Percentiles rank a stretch among this genome's conserved stretches.
phyloP scores from a whole-genome alignment of 2,329 filamentous ascomycete species.

The Penicillium expansum region DNA sequence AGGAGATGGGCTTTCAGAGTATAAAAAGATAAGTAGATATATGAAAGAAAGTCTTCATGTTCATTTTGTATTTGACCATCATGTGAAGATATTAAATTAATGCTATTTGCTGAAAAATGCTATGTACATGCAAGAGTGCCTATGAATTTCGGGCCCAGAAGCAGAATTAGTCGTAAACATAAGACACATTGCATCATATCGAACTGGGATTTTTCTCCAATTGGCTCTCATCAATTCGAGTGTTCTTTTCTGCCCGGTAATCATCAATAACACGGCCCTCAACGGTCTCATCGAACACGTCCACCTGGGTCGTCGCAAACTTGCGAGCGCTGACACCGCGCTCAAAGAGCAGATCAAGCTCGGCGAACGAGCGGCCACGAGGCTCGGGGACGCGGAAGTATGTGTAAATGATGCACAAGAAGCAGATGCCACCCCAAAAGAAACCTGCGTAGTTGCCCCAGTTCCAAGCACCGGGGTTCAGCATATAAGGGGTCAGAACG shows the following conservation, averaged over 20 bases:
- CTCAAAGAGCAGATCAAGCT: constrained; percentile 83
- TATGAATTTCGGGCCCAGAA: background rate
- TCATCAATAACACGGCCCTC: constrained; percentile 29
- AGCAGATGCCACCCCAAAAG: constrained; percentile 81
- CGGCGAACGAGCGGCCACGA: constrained; percentile 74
- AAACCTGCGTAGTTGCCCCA: constrained; percentile 87
- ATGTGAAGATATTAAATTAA: constrained; percentile 1
- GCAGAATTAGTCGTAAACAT: constrained; percentile 19
- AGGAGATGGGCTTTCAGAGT: no score
- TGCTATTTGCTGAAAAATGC: background rate
- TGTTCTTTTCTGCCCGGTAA: constrained; percentile 45
- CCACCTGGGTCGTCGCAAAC: constrained; percentile 59
- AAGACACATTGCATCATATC: constrained; percentile 19
- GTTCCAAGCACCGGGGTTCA: constrained; percentile 82
- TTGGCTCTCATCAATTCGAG: constrained; percentile 53
- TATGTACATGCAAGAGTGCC: constrained; percentile 3
- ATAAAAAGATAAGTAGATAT: no score
- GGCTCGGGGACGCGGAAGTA: constrained; percentile 82
- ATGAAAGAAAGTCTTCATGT: no score
- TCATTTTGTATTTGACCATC: background rate
- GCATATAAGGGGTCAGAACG: constrained; percentile 86
- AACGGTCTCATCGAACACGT: constrained; percentile 52
- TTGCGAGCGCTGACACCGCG: constrained; percentile 67
- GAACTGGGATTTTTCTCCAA: constrained; percentile 47
- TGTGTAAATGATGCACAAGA: constrained; percentile 75